phyloP scores from a whole-genome alignment of 140 eudicot genomes.

The Stevia rebaudiana region DNA sequence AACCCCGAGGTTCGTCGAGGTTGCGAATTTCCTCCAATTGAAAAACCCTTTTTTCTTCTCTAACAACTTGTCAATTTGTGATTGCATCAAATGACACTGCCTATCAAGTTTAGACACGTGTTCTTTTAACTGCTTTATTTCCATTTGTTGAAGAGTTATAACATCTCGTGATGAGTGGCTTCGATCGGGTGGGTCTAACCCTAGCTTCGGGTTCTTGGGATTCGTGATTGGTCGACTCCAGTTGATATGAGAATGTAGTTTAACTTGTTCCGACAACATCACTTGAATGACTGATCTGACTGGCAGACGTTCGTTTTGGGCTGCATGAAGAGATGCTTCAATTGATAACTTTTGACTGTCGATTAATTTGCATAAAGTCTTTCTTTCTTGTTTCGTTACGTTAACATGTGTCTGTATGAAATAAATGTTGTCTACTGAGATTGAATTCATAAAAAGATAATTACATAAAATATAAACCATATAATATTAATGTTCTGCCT shows the following conservation, averaged over 20 bases:
- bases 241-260: slow-evolving; percentile 36
- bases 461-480: background rate
- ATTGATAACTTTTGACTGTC: slow-evolving; percentile 46
- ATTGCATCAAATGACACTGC: slow-evolving; percentile 60
- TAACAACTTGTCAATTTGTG: slow-evolving; percentile 52
- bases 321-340: slow-evolving; percentile 51
- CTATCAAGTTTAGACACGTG: slow-evolving; percentile 62
- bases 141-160: slow-evolving; percentile 47
- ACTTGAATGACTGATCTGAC: slow-evolving; percentile 47
- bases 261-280: slow-evolving; percentile 45
- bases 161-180: slow-evolving; percentile 53
- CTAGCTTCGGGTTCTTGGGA: slow-evolving; percentile 36
- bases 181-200: slow-evolving; percentile 33
- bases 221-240: slow-evolving; percentile 52
- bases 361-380: slow-evolving; percentile 40
- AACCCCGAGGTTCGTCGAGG: slow-evolving; percentile 26
- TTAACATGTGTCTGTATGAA: slow-evolving; percentile 39
- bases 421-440: background rate
- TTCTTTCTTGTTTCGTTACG: slow-evolving; percentile 44
- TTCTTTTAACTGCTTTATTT: slow-evolving; percentile 66
- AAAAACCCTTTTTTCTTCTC: slow-evolving; percentile 62
- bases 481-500: slow-evolving; percentile 3
- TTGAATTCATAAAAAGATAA: background rate
- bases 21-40: slow-evolving; percentile 51
- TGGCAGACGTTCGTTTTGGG: slow-evolving; percentile 51